phyloP scores from a whole-genome alignment of 805 yeast genomes.

The Ogataea glucozyma region DNA sequence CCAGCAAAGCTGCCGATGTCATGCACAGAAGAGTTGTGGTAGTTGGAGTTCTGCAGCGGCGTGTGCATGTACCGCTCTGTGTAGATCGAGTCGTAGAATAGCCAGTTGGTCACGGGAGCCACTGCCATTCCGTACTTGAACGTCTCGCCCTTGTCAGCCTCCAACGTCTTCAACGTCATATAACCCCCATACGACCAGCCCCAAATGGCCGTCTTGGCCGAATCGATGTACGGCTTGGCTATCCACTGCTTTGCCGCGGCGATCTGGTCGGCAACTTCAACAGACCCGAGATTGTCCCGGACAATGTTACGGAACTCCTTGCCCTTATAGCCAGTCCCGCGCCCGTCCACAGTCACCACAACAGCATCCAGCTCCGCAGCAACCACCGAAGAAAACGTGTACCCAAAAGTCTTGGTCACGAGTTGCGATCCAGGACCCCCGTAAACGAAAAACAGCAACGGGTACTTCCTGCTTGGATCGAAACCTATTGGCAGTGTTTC shows the following conservation, averaged over 20 bases:
- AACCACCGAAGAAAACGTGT: constrained; percentile 70
- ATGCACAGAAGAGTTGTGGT: constrained; percentile 55
- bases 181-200: constrained; percentile 99
- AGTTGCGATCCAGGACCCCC: constrained; percentile 96
- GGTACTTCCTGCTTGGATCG: constrained; percentile 62
- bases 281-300: constrained; percentile 76
- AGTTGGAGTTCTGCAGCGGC: constrained; percentile 65
- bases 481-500: constrained; percentile 81
- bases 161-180: constrained; percentile 86
- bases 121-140: constrained; percentile 80
- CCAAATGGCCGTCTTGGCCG: constrained; percentile 77
- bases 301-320: constrained; percentile 74
- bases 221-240: constrained; percentile 61
- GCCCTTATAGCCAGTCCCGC: constrained; percentile 94
- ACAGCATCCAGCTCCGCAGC: constrained; percentile 78
- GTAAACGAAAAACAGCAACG: constrained; percentile 84
- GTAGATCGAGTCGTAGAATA: constrained; percentile 66
- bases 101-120: constrained; percentile 85
- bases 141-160: constrained; percentile 69
- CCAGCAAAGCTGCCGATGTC: constrained; percentile 56
- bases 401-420: constrained; percentile 60
- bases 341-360: constrained; percentile 93
- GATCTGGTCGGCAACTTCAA: constrained; percentile 86
- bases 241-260: constrained; percentile 78
- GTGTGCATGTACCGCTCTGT: constrained; percentile 94